Conservation (phyloP, 768 basidiomycete species). For the Boletus sp. region DNA sequence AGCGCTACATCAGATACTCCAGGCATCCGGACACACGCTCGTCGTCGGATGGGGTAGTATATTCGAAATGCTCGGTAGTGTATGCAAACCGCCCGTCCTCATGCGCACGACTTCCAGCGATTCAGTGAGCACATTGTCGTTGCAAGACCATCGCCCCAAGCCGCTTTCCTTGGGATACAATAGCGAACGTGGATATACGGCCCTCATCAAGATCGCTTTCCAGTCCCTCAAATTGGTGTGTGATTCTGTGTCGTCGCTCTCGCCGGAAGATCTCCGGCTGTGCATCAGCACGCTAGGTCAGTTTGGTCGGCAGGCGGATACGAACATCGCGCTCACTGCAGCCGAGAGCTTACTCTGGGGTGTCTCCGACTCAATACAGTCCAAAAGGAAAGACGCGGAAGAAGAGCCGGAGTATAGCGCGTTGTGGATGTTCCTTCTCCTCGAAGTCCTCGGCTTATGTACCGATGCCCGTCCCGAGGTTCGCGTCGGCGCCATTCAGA, state of each 20-base stretch:
- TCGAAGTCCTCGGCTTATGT: slow-evolving; percentile 80
- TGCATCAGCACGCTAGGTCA: slow-evolving; percentile 90
- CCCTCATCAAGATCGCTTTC: slow-evolving; percentile 88
- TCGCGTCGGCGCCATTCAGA: slow-evolving; percentile 91
- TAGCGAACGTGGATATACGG: slow-evolving; percentile 65
- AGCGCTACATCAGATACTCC: slow-evolving; percentile 84
- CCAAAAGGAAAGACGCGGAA: slow-evolving; percentile 63
- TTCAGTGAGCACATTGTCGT: slow-evolving; percentile 41
- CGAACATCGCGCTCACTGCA: slow-evolving; percentile 93
- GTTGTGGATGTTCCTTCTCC: slow-evolving; percentile 91
- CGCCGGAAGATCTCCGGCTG: slow-evolving; percentile 74
- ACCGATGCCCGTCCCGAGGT: slow-evolving; percentile 84
- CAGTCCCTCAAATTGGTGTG: slow-evolving; percentile 92
- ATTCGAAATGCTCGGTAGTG: slow-evolving; percentile 87
- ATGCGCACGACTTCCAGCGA: slow-evolving; percentile 38
- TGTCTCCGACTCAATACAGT: slow-evolving; percentile 92
- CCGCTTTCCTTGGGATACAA: slow-evolving; percentile 53
- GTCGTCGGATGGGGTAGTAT: slow-evolving; percentile 92
- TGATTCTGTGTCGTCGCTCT: slow-evolving; percentile 83
- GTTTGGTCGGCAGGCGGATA: slow-evolving; percentile 90
- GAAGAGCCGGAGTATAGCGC: slow-evolving; percentile 71
- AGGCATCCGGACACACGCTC: slow-evolving; percentile 87
- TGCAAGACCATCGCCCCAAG: slow-evolving; percentile 37
- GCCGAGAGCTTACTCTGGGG: slow-evolving; percentile 94
- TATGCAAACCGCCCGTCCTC: slow-evolving; percentile 59